Evolutionary conservation across 1,139 yeast species (phyloP).

Genomic region (Eremothecium cymbalariae): DNA sequence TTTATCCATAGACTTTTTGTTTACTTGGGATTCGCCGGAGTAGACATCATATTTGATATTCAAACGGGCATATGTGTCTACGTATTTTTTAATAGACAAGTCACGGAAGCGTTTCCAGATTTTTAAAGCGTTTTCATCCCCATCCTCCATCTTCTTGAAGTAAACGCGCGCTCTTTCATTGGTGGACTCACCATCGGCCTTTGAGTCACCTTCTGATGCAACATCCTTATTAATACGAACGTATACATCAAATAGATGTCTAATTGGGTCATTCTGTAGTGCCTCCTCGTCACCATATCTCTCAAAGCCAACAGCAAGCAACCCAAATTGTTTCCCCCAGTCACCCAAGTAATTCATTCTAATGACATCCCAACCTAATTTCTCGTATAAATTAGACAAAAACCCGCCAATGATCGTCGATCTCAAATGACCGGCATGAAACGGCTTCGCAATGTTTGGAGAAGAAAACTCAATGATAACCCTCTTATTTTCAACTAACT

Average conservation of each 20-base stretch:
- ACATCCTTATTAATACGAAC: slow-evolving; percentile 80
- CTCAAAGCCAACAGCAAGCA: slow-evolving; percentile 85
- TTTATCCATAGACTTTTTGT: slow-evolving; percentile 59
- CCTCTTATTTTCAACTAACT: slow-evolving; percentile 67
- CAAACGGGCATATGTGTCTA: slow-evolving; percentile 82
- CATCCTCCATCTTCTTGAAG: slow-evolving; percentile 90
- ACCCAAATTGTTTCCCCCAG: slow-evolving; percentile 99
- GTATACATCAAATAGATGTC: slow-evolving; percentile 90
- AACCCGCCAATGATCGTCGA: slow-evolving; percentile 99
- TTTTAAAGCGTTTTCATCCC: slow-evolving; percentile 69
- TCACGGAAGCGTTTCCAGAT: slow-evolving; percentile 90
- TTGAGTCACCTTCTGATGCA: slow-evolving; percentile 61
- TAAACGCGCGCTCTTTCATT: slow-evolving; percentile 82
- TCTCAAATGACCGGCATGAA: slow-evolving; percentile 98
- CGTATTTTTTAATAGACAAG: slow-evolving; percentile 75
- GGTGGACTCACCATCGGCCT: slow-evolving; percentile 47
- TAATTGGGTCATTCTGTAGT: slow-evolving; percentile 73
- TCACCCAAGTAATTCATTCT: slow-evolving; percentile 95
- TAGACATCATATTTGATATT: slow-evolving; percentile 81
- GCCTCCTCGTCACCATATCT: slow-evolving; percentile 75
- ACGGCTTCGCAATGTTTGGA: slow-evolving; percentile 97
- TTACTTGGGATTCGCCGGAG: slow-evolving; percentile 94
- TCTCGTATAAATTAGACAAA: slow-evolving; percentile 80
- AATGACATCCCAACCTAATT: slow-evolving; percentile 80
- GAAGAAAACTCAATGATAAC: slow-evolving; percentile 86